Evolutionary conservation across 2,329 filamentous ascomycete genomes (phyloP), one percentile per base, ranked within the genome.

Genomic region (Penicillium expansum): DNA sequence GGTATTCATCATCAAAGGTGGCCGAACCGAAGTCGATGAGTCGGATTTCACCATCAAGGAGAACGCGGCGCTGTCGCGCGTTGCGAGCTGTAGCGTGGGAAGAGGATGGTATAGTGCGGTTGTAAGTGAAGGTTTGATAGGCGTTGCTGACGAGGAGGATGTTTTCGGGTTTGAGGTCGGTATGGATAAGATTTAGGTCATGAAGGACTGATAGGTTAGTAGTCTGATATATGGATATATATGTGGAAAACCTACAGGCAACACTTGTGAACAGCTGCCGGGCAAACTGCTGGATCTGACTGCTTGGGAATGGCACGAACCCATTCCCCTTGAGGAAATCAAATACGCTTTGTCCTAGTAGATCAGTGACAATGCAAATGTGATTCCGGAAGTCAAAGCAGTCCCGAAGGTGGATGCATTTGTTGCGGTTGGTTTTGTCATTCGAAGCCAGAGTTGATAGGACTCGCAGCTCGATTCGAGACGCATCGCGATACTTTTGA

Each of bases 351-450:
- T 97, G 93, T 47, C 93, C 93, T 32, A 97, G 84, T 16, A 89
- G 76, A 71, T 88, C 86, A 14, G 86, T 89, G 66, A 89, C 86
- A 59, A 89, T 89, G 81, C 94, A 99, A 65, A 99, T 97, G 71
- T 99, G 94, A 56, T 95, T 94, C 47, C 92, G 86, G 78, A 91
- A 99, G 76, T 99, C 94, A 77, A 99, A 99, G 74, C 92, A 97
- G 69, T 99, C 94, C 39, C 92, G 86, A 39, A 99, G 81, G 73
- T 99, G 94, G 63, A 99, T 99, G 77, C 94, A 99, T 63, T 93
- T 89, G 74, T 99, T 97, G 57, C 92, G 86, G 74, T 99, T 97
- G 64, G 89, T 85, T 58, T 87, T 85, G 72, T 99, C 94, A 72
- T 97, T 97, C 42, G 90, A 90, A 63, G 92, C 89, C 45, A 99